These are phyloP conservation scores for Clavulina sp. DNA, from an alignment of 768 basidiomycete genomes.

Conservation along the genomic window DNA sequence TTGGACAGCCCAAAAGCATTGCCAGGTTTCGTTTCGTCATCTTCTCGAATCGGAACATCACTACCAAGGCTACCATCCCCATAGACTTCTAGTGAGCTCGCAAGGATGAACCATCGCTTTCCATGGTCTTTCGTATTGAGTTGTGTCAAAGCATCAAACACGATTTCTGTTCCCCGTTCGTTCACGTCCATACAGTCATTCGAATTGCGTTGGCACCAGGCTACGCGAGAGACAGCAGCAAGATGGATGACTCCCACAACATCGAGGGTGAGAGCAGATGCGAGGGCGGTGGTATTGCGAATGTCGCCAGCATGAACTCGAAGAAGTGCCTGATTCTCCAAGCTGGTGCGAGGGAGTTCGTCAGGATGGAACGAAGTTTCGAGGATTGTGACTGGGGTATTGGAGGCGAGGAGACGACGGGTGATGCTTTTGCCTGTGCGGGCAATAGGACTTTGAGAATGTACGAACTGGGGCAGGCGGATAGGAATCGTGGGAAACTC, in stretches of 20 bases:
- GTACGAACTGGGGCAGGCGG: neutral
- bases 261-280: conserved; percentile 9
- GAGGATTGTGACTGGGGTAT: conserved; percentile 11
- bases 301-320: conserved; percentile 12
- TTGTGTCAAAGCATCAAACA: conserved; percentile 8
- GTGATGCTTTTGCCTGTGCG: conserved; percentile 11
- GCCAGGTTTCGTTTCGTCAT: conserved; percentile 9
- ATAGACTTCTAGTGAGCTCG: conserved; percentile 17
- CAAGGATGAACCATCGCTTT: conserved; percentile 17
- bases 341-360: conserved; percentile 7
- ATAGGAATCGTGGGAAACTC: neutral
- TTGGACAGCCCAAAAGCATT: conserved; percentile 17
- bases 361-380: conserved; percentile 11
- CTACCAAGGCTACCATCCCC: conserved; percentile 8
- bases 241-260: conserved; percentile 13
- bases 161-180: conserved; percentile 12
- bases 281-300: conserved; percentile 7
- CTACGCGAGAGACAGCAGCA: conserved; percentile 13
- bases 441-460: neutral
- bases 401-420: conserved; percentile 10
- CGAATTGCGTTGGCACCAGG: conserved; percentile 13
- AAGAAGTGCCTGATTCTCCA: conserved; percentile 1
- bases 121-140: conserved; percentile 3
- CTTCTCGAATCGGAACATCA: conserved; percentile 9
- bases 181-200: conserved; percentile 15